Evolutionary conservation across 2,329 filamentous ascomycete species (phyloP).

Genomic region (Sclerotinia sclerotiorum): DNA sequence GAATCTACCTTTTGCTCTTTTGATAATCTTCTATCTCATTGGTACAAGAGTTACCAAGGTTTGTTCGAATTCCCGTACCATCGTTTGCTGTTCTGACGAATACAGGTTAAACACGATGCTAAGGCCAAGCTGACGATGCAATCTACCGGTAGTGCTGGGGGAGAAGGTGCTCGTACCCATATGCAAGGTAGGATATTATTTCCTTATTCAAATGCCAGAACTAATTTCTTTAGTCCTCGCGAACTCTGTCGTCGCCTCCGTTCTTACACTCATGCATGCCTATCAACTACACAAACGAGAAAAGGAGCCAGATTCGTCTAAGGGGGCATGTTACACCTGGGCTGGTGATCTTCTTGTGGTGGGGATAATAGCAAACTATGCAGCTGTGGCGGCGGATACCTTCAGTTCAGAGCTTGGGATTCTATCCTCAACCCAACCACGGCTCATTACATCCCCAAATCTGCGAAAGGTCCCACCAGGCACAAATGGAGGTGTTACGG

Average conservation of each 20-base stretch:
- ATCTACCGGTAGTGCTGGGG: conserved; percentile 68
- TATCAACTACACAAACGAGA: conserved; percentile 56
- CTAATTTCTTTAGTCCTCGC: conserved; percentile 61
- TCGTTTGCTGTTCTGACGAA: conserved; percentile 26
- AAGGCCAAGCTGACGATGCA: conserved; percentile 81
- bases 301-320: conserved; percentile 33
- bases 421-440: conserved; percentile 70
- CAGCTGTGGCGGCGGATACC: conserved; percentile 87
- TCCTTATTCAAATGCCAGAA: background rate
- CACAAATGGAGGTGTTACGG: conserved; percentile 89
- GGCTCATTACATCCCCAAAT: conserved; percentile 78
- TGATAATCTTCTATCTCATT: conserved; percentile 82
- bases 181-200: conserved; percentile 60
- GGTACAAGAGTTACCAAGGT: conserved; percentile 85
- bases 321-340: conserved; percentile 54
- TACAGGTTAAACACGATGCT: conserved; percentile 78
- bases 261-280: conserved; percentile 60
- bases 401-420: conserved; percentile 96
- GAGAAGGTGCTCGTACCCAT: conserved; percentile 80
- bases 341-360: conserved; percentile 62
- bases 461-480: conserved; percentile 81
- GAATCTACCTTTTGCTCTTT: conserved; percentile 82
- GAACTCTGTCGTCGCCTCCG: conserved; percentile 77
- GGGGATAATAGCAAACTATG: conserved; percentile 79
- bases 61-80: conserved; percentile 25